Evolutionary conservation across 108 stramenopile species (phyloP), one percentile per base, ranked within the genome.

Genomic region (Cylindrotheca fusiformis): DNA sequence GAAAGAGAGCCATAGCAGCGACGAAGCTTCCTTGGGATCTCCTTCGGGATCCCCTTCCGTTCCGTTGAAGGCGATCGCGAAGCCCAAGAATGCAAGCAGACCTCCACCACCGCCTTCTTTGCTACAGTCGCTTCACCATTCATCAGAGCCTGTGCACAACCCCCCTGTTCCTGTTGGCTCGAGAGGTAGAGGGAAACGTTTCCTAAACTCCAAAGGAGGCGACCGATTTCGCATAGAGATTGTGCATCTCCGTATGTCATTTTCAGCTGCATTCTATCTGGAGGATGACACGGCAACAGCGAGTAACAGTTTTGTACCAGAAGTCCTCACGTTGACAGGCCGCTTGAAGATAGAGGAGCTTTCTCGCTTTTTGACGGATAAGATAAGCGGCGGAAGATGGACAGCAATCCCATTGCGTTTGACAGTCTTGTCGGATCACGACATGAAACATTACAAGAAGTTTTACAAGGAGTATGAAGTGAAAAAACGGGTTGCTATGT

Each of bases 391-490:
- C 29, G 82, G 82, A 21, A 71, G 61, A 27, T 85, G 82, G 84
- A 58, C 56, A 29, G 47, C 80, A 12, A 68, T 71, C 20, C 33
- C 67, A 21, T 48, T 86, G 4, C 74, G 81, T 18, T 57, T 89
- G 32, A 54, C 64, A 33, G 54, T 71, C 0, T 53, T 76, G 10
- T 71, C 61, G 19, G 80, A 79, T 32, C 48, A 70, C 25, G 77
- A 85, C 31, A 58, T 64, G 47, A 65, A 23, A 29, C 60, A 64
- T 14, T 84, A 80, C 69, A 79, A 77, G 55, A 66, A 36, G 63
- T 83, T 80, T 32, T 86, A 79, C 61, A 78, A 84, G 57, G 83
- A 81, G 29, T 89, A 79, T 59, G 84, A 89, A 71, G 59, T 58
- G 29, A 83, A 70, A 30, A 45, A 77, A 32, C 80, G 87, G 10